phyloP scores from a whole-genome alignment of 148 eudicot species.

The Chenopodium berlandieri region DNA sequence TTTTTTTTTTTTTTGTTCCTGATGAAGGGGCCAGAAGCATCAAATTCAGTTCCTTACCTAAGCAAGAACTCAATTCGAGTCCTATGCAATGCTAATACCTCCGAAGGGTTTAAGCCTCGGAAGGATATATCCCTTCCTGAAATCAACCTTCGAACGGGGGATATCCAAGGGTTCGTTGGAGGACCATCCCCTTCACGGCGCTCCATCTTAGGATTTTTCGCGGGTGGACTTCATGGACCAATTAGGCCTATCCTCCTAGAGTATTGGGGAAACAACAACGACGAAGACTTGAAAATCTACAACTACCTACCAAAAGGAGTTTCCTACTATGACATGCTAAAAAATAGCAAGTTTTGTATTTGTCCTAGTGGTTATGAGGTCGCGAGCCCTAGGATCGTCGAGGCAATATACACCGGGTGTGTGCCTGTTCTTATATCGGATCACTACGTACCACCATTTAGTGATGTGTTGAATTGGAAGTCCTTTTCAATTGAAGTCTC shows the following conservation, averaged over 20 bases:
- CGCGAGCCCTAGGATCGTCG: conserved; percentile 78
- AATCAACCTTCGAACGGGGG: conserved; percentile 55
- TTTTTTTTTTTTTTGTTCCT: neutral
- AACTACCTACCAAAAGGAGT: conserved; percentile 57
- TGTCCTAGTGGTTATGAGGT: conserved; percentile 92
- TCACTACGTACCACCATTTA: conserved; percentile 65
- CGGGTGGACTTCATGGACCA: conserved; percentile 77
- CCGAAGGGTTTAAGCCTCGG: conserved; percentile 65
- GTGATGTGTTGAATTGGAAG: conserved; percentile 77
- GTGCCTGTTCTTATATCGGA: conserved; percentile 71
- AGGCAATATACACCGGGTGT: conserved; percentile 78
- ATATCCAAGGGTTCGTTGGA: conserved; percentile 44
- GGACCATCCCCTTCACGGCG: conserved; percentile 76
- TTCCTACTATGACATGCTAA: conserved; percentile 58
- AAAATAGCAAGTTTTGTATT: conserved; percentile 62
- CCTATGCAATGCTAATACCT: conserved; percentile 76
- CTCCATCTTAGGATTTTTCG: conserved; percentile 59
- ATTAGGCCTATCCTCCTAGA: conserved; percentile 65
- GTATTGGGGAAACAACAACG: conserved; percentile 68
- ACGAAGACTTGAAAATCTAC: conserved; percentile 61
- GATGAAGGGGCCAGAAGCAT: conserved; percentile 69
- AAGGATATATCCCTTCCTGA: conserved; percentile 82
- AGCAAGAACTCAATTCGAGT: conserved; percentile 61
- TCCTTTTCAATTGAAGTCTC: conserved; percentile 54
- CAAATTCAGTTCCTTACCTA: conserved; percentile 53